These are phyloP conservation scores for Pichia sporocuriosa DNA, from an alignment of 805 yeast species.

Conservation along the genomic window DNA sequence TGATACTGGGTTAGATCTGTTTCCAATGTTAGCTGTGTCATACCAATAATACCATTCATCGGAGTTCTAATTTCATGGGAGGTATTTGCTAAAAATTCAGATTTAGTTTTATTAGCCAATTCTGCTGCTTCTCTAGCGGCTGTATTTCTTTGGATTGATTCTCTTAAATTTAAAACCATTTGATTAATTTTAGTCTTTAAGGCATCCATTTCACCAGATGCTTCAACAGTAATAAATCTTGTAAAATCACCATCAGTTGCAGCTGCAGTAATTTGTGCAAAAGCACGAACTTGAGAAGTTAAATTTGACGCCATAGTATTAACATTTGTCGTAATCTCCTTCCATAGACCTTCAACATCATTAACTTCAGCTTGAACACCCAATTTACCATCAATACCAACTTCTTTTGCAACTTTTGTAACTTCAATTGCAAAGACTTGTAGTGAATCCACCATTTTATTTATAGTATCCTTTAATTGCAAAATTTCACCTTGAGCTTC, in stretches of 20 bases:
- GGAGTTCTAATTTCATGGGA: conserved; percentile 88
- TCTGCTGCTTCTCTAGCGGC: conserved; percentile 95
- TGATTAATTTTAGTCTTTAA: conserved; percentile 60
- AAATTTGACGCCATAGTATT: conserved; percentile 92
- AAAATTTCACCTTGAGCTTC: conserved; percentile 88
- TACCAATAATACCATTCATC: conserved; percentile 87
- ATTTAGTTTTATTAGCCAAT: conserved; percentile 80
- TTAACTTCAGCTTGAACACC: conserved; percentile 90
- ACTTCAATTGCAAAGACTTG: conserved; percentile 86
- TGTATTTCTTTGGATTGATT: conserved; percentile 83
- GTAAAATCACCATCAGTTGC: conserved; percentile 94
- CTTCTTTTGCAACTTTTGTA: conserved; percentile 84
- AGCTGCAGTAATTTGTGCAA: conserved; percentile 89
- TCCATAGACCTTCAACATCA: conserved; percentile 90
- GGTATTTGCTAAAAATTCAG: conserved; percentile 85
- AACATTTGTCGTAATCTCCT: conserved; percentile 84
- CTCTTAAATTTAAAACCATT: conserved; percentile 82
- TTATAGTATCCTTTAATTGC: conserved; percentile 78
- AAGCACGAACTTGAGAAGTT: conserved; percentile 88
- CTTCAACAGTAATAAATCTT: conserved; percentile 83
- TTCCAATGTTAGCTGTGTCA: conserved; percentile 84
- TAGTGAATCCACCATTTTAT: conserved; percentile 87
- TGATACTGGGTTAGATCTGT: conserved; percentile 88
- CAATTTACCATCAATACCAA: conserved; percentile 86
- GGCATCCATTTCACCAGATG: conserved; percentile 84